These are phyloP conservation scores for Leptodontidium sp. DNA, from an alignment of 2,329 filamentous ascomycete genomes.

Conservation along the genomic window DNA sequence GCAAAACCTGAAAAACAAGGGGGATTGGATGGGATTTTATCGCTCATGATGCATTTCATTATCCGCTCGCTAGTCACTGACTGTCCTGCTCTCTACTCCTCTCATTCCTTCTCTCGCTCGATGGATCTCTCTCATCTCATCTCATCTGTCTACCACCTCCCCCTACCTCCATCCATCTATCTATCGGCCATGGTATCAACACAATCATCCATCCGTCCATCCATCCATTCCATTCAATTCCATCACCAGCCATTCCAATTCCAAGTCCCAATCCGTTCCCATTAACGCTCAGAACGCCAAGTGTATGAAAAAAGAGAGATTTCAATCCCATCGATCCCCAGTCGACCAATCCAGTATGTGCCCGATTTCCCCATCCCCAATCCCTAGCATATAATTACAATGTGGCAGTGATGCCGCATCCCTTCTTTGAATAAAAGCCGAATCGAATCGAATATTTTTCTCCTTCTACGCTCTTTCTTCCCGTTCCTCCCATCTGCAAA, in stretches of 20 bases:
- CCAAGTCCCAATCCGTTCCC: slow-evolving; percentile 11
- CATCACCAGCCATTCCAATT: not conserved
- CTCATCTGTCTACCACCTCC: slow-evolving; percentile 4
- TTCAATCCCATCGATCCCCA: slow-evolving; percentile 9
- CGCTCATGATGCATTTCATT: slow-evolving; percentile 17
- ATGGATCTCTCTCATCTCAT: slow-evolving; percentile 1
- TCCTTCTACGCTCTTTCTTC: not conserved
- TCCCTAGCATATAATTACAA: slow-evolving; percentile 13
- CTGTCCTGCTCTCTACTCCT: not conserved
- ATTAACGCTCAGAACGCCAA: slow-evolving; percentile 20
- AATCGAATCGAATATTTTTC: slow-evolving; percentile 17
- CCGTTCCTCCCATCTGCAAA: not conserved
- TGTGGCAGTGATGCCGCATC: slow-evolving; percentile 20
- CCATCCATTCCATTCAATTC: not conserved
- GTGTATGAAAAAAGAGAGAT: not conserved
- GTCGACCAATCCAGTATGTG: slow-evolving; percentile 1
- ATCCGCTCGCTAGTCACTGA: not conserved
- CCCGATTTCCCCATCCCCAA: not conserved
- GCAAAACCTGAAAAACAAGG: no score
- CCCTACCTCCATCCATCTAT: not conserved
- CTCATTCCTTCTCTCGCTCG: not conserved
- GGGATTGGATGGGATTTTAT: not conserved
- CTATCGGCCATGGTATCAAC: slow-evolving; percentile 12
- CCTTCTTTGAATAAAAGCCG: slow-evolving; percentile 4
- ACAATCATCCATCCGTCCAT: slow-evolving; percentile 9